Base-by-base conservation (phyloP, 805 yeast genomes). In the Sugiyamaella mastotermitis region DNA sequence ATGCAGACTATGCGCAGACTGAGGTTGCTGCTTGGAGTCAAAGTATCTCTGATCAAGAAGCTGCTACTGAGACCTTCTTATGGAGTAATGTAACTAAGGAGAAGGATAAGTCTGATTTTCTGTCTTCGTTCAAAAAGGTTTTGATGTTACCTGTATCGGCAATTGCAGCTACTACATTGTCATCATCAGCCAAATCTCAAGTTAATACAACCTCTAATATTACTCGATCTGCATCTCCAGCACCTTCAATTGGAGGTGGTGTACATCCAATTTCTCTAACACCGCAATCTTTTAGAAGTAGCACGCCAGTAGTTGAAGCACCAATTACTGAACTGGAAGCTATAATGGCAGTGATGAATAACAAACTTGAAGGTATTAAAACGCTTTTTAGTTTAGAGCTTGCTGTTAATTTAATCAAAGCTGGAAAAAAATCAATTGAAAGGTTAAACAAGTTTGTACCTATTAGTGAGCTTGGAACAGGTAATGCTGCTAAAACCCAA, bases 311-410 rank as follows among this genome's bases (percentile, higher is more conserved):
- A n/a, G 33, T 17, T 14, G 33, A 28, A 9, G 20, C 33, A 17
- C 66, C 70, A 18, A 61, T 72, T 29, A 74, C 82, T 1, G 87
- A 82, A 49, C 68, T 84, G 45, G 88, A 86, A 35, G 94, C 94
- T 1, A 79, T 80, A 48, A 72, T 87, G 19, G 85, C 83, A 45
- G 77, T 88, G 21, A 68, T 90, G 52, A 76, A 78, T 19, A 79
- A 76, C 26, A 84, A 84, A 46, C 71, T 92, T 44, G 80, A 78
- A 47, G 79, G 83, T 13, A 74, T 92, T 51, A 83, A 81, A 51
- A 70, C 80, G 3, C 74, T 84, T 21, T 79, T 90, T 43, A 83
- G 87, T 50, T 73, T 90, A 34, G 95, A 88, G 53, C 65, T 90
- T 33, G 81, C 90, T 1, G 72, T 84, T 43, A 72, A 74, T 35